These are phyloP conservation scores for Globisporangium heterothallicum DNA, from an alignment of 352 stramenopile genomes.

Conservation along the genomic window DNA sequence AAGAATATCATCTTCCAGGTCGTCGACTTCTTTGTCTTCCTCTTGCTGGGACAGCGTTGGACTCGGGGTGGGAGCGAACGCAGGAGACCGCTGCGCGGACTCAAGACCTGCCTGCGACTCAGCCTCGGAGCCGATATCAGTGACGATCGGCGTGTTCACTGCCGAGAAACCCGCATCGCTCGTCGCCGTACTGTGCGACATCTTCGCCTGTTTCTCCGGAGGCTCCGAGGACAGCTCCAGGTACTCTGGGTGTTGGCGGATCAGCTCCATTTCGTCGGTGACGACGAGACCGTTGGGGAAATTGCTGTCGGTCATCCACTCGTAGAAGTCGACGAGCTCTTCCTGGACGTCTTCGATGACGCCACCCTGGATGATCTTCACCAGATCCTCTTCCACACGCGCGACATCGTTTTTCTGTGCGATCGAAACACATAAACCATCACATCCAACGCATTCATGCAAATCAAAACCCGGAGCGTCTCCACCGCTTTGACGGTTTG, in stretches of 20 bases:
- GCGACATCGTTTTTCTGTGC: constrained; percentile 73
- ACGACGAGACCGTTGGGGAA: constrained; percentile 66
- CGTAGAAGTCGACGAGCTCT: constrained; percentile 82
- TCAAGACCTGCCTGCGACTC: constrained; percentile 54
- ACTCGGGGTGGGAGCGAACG: constrained; percentile 46
- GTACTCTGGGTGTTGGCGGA: constrained; percentile 79
- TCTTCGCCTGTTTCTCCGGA: constrained; percentile 32
- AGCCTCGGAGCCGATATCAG: constrained; percentile 57
- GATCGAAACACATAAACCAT: background rate
- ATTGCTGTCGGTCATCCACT: constrained; percentile 81
- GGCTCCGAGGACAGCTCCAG: constrained; percentile 48
- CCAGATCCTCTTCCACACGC: constrained; percentile 76
- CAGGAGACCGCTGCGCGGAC: constrained; percentile 60
- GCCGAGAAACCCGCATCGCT: constrained; percentile 37
- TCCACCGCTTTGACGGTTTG: no score
- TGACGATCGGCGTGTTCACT: constrained; percentile 66
- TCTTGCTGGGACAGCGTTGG: constrained; percentile 46
- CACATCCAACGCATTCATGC: background rate
- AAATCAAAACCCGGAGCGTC: no score
- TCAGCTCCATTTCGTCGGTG: constrained; percentile 79
- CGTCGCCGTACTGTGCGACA: constrained; percentile 17
- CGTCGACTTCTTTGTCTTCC: constrained; percentile 72
- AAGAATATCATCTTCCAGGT: constrained; percentile 75
- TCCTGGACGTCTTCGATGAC: constrained; percentile 80
- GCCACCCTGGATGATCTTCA: constrained; percentile 73